phyloP scores from a whole-genome alignment of 495 filamentous ascomycete species.

The Astrothelium subdiscretum region DNA sequence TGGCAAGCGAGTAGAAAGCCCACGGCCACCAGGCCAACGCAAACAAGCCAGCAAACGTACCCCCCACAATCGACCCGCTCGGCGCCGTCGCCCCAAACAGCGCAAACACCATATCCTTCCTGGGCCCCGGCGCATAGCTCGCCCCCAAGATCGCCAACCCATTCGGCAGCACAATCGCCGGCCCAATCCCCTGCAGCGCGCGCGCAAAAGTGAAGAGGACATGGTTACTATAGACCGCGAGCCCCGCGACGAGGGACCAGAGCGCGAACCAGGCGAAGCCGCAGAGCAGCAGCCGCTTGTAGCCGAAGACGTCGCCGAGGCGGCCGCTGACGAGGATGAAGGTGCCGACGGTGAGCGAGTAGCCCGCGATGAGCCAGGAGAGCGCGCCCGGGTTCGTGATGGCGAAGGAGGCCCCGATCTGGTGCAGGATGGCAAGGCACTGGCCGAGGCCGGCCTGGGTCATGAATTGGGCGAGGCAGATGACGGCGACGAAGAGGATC shows the following conservation, averaged over 20 bases:
- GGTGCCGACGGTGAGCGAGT: conserved; percentile 18
- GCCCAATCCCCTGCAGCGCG: conserved; percentile 28
- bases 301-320: conserved; percentile 17
- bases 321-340: conserved; percentile 20
- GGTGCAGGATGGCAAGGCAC: conserved; percentile 4
- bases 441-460: conserved; percentile 10
- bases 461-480: conserved; percentile 9
- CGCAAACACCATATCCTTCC: conserved; percentile 53
- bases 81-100: conserved; percentile 54
- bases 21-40: conserved; percentile 54
- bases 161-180: conserved; percentile 26
- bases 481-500: conserved; percentile 6
- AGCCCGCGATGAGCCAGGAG: conserved; percentile 16
- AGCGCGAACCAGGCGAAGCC: conserved; percentile 19
- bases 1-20: conserved; percentile 47
- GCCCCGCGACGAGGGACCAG: conserved; percentile 36
- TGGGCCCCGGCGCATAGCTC: conserved; percentile 39
- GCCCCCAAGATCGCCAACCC: conserved; percentile 33
- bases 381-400: conserved; percentile 8
- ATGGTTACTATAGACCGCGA: conserved; percentile 30
- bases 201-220: conserved; percentile 28
- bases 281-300: conserved; percentile 9
- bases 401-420: conserved; percentile 8
- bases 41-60: conserved; percentile 39
- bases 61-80: conserved; percentile 39